phyloP scores from a whole-genome alignment of 306 rosid genomes.

The Trifolium repens region DNA sequence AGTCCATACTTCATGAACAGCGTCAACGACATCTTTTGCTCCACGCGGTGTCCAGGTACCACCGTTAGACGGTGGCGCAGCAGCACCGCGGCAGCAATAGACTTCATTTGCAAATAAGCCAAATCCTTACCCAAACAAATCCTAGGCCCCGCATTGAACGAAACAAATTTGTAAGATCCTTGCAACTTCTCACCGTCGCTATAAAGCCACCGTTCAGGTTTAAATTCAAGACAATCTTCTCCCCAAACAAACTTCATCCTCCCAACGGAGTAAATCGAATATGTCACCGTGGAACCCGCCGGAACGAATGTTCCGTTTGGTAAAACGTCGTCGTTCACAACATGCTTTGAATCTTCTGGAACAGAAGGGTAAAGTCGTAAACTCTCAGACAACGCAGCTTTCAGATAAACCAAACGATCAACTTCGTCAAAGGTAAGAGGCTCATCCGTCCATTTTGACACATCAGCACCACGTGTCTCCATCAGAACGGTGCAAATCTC shows the following conservation, averaged over 20 bases:
- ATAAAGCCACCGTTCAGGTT: conserved; percentile 84
- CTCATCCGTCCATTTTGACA: conserved; percentile 59
- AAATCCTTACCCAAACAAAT: conserved; percentile 87
- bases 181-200: conserved; percentile 52
- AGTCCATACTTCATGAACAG: conserved; percentile 94
- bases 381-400: conserved; percentile 79
- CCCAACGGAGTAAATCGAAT: conserved; percentile 75
- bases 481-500: conserved; percentile 70
- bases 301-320: conserved; percentile 75
- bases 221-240: conserved; percentile 82
- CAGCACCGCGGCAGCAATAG: conserved; percentile 75
- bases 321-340: conserved; percentile 65
- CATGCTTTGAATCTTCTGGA: conserved; percentile 86
- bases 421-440: conserved; percentile 82
- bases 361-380: conserved; percentile 88
- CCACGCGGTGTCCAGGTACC: conserved; percentile 70
- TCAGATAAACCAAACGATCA: conserved; percentile 73
- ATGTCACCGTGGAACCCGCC: conserved; percentile 65
- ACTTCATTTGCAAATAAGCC: conserved; percentile 93
- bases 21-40: conserved; percentile 93
- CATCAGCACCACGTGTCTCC: conserved; percentile 71
- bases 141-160: conserved; percentile 89
- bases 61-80: conserved; percentile 70
- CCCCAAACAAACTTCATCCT: conserved; percentile 94
- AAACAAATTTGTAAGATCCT: conserved; percentile 68